These are phyloP conservation scores for Chaetomium olivaceum DNA, from an alignment of 2,329 filamentous ascomycete genomes.

Conservation along the genomic window DNA sequence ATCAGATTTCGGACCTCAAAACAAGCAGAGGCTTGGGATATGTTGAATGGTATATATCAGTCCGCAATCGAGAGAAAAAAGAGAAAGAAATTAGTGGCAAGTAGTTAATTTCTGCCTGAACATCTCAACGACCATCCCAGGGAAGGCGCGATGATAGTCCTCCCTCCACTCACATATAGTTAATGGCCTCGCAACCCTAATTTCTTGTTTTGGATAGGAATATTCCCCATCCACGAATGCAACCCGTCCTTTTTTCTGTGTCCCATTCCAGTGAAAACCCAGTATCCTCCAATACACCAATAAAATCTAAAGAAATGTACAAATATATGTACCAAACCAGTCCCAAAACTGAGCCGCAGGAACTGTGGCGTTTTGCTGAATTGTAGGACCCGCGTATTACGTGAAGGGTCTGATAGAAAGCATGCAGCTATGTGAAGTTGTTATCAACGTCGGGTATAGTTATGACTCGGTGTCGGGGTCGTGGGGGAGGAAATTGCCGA, in stretches of 20 bases:
- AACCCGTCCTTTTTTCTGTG: slow-evolving; percentile 3
- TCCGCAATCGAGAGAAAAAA: neutral
- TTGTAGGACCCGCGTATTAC: neutral
- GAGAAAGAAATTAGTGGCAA: neutral
- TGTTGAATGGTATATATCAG: neutral
- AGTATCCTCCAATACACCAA: slow-evolving; percentile 5
- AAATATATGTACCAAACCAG: neutral
- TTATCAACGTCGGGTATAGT: neutral
- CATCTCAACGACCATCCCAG: neutral
- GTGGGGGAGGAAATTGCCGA: slow-evolving; percentile 94
- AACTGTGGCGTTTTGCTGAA: neutral
- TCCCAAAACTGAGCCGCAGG: neutral
- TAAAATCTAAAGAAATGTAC: neutral
- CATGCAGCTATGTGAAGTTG: neutral
- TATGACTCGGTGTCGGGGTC: slow-evolving; percentile 50
- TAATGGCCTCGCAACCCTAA: slow-evolving; percentile 9
- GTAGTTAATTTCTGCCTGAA: slow-evolving; percentile 11
- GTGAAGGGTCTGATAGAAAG: neutral
- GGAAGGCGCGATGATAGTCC: slow-evolving; percentile 14
- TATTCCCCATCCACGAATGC: slow-evolving; percentile 6
- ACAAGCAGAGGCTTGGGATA: neutral
- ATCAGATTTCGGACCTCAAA: too few relatives aligned
- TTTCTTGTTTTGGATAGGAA: slow-evolving; percentile 2
- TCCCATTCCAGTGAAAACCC: neutral
- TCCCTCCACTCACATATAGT: neutral